Conservation (phyloP, 495 filamentous ascomycete genomes). For the Xylaria nigripes region DNA sequence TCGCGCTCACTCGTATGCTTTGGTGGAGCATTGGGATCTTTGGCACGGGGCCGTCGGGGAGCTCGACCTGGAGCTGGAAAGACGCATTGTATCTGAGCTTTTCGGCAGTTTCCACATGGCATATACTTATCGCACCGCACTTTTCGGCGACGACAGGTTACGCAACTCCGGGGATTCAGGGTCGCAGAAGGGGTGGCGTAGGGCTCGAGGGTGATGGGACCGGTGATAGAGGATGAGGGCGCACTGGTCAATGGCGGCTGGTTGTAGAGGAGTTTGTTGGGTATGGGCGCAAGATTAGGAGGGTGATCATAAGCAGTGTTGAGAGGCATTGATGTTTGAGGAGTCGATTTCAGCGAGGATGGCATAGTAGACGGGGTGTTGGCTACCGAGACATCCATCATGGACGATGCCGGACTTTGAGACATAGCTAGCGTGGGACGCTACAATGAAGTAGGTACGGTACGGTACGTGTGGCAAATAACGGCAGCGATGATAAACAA, state of each 20-base stretch:
- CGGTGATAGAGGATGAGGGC: conserved; percentile 9
- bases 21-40: conserved; percentile 46
- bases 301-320: neutral
- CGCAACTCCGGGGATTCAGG: conserved; percentile 65
- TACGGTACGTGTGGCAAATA: no score
- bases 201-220: conserved; percentile 38
- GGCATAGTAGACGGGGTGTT: conserved; percentile 6
- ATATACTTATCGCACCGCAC: conserved; percentile 79
- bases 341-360: conserved; percentile 1
- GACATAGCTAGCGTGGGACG: neutral
- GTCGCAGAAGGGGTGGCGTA: conserved; percentile 29
- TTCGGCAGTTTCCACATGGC: conserved; percentile 78
- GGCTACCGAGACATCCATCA: neutral
- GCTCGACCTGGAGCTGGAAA: conserved; percentile 79
- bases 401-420: neutral
- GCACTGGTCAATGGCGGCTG: neutral
- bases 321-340: conserved; percentile 2
- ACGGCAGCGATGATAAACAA: neutral
- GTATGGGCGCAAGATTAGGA: neutral
- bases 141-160: conserved; percentile 76
- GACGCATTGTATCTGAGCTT: conserved; percentile 69
- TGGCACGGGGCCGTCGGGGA: conserved; percentile 56
- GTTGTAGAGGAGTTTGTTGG: neutral
- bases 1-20: conserved; percentile 54
- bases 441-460: neutral